These are phyloP conservation scores for Pisolithus sp. DNA, from an alignment of 768 basidiomycete species.

Conservation along the genomic window DNA sequence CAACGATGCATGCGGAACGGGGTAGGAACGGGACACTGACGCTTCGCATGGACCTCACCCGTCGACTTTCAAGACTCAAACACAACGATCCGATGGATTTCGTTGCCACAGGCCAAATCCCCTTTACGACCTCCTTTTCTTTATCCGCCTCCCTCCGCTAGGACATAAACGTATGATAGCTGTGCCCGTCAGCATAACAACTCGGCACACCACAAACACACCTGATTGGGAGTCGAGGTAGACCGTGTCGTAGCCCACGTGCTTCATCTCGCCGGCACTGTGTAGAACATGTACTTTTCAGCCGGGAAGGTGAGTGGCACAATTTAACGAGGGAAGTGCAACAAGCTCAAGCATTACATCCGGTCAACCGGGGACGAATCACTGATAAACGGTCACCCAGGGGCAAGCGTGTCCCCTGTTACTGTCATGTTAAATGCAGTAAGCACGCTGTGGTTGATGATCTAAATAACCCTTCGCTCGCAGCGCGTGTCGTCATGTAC, in stretches of 20 bases:
- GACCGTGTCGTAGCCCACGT: constrained; percentile 24
- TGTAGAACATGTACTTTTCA: not conserved
- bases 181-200: constrained; percentile 9
- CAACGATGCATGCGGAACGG: too few species aligned
- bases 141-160: constrained; percentile 22
- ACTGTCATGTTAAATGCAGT: too few species aligned
- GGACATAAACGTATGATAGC: constrained; percentile 26
- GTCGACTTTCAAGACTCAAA: constrained; percentile 12
- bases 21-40: not conserved
- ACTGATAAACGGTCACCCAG: too few species aligned
- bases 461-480: constrained; percentile 54
- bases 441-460: not conserved
- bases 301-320: not conserved
- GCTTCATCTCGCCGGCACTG: not conserved
- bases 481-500: constrained; percentile 79
- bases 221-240: constrained; percentile 23
- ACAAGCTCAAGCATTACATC: too few species aligned
- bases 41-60: not conserved
- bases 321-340: constrained; percentile 11
- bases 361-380: too few species aligned
- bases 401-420: too few species aligned
- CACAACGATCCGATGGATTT: constrained; percentile 26
- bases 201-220: constrained; percentile 23
- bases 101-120: constrained; percentile 26
- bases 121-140: constrained; percentile 22